Conservation (phyloP, 345 rosid genomes). For the Mercurialis annua region DNA sequence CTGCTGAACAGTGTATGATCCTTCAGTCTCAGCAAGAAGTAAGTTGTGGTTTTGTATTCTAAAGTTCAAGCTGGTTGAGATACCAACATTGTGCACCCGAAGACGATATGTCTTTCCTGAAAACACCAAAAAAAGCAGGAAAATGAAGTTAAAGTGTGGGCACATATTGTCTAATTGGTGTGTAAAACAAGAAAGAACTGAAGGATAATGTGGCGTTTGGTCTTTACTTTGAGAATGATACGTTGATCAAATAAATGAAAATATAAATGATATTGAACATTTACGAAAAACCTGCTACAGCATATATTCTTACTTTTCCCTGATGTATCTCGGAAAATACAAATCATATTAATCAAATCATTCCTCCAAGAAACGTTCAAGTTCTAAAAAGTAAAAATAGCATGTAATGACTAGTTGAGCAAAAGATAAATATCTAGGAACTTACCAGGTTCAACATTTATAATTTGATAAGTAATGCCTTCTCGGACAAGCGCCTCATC, state of each 20-base stretch:
- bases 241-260: not conserved
- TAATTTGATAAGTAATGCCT: slow-evolving; percentile 54
- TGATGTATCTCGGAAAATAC: not conserved
- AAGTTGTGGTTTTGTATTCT: slow-evolving; percentile 86
- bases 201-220: not conserved
- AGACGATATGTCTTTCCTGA: slow-evolving; percentile 80
- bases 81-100: slow-evolving; percentile 83
- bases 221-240: not conserved
- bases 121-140: slow-evolving; percentile 2
- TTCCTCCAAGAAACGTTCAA: slow-evolving; percentile 7
- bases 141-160: not conserved
- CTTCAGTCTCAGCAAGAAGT: slow-evolving; percentile 91
- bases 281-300: not conserved
- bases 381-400: not conserved
- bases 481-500: slow-evolving; percentile 45
- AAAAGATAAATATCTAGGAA: not conserved
- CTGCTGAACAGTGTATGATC: slow-evolving; percentile 85
- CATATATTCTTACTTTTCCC: not conserved
- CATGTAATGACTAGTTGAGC: not conserved
- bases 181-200: not conserved
- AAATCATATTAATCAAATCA: not conserved
- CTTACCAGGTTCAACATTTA: slow-evolving; percentile 80
- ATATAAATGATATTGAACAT: not conserved
- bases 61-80: slow-evolving; percentile 83
- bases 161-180: not conserved